phyloP scores from a whole-genome alignment of 371 early-diverging fungal genomes.

The Mucor mucedo region DNA sequence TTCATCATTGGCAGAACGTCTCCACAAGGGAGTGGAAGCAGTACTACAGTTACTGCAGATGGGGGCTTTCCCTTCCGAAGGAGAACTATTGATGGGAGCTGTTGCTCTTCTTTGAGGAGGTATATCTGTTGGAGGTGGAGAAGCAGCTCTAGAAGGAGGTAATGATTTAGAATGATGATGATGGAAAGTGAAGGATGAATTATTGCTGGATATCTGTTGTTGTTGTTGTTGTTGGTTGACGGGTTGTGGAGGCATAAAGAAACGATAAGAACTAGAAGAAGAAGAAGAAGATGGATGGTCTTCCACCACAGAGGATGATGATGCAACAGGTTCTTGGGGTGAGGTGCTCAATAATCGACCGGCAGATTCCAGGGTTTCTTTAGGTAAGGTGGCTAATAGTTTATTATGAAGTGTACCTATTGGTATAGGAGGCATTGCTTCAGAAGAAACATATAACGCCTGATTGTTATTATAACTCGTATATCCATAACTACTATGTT shows the following conservation, averaged over 20 bases:
- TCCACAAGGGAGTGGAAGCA: conserved; percentile 94
- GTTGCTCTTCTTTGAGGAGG: conserved; percentile 16
- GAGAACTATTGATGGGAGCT: conserved; percentile 21
- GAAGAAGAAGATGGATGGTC: not conserved
- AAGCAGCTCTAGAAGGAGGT: conserved; percentile 27
- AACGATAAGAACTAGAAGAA: not conserved
- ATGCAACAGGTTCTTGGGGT: not conserved
- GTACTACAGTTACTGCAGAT: conserved; percentile 88
- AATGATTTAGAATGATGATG: conserved; percentile 29
- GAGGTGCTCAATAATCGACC: conserved; percentile 28
- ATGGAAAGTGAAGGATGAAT: conserved; percentile 3
- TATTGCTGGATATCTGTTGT: conserved; percentile 4
- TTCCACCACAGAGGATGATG: not conserved
- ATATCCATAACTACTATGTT: no score
- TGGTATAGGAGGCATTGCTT: conserved; percentile 35
- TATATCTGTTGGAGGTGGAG: conserved; percentile 17
- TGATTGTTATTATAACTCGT: not conserved
- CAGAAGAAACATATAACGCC: conserved; percentile 34
- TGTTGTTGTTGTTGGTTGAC: conserved; percentile 5
- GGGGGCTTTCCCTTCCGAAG: conserved; percentile 30
- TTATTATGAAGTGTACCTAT: conserved; percentile 38
- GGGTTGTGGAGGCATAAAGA: conserved; percentile 5
- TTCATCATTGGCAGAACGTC: conserved; percentile 82
- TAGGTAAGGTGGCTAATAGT: conserved; percentile 37
- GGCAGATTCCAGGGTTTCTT: conserved; percentile 40